Base-by-base conservation (phyloP, 768 basidiomycete species). In the Crassisporium funariophilum region DNA sequence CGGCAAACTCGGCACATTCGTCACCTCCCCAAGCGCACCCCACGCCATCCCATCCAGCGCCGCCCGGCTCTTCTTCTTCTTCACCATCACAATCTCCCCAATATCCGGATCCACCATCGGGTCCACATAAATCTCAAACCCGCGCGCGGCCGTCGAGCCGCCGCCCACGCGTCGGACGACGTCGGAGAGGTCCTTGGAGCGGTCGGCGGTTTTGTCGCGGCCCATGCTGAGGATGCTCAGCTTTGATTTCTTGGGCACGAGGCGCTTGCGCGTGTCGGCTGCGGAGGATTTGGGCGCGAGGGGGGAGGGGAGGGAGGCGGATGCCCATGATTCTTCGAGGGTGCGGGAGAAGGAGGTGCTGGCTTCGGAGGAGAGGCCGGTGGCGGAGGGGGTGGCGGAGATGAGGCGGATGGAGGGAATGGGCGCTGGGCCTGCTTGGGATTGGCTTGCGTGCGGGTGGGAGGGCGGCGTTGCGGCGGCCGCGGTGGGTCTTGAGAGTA, bases 171-270 rank as follows among this genome's bases (percentile, higher is more conserved):
- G 76, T 21, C 82, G 66, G 5, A 76, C 71, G 29, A 80, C 81
- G 48, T 87, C 86, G 2, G 80, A 82, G 35, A 86, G 68, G 56
- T 87, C 86, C 9, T 65, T 67, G 2, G 47, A 61, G 31, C 62
- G 62, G 35, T 68, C 68, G 40, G 66, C 67, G 11, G 67, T 58
- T 49, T 61, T 66, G 38, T 58, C 61, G 6, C 55, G 41, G 19
- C 62, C 64, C 17, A 65, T 58, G 24, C 63, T 59, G 16, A 75
- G 67, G 23, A 77, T 58, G 35, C 67, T 56, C 19, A 88, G 75
- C 56, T 82, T 88, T 1, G 81, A 83, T 58, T 86, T 88, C 68
- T 86, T 89, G 12, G 84, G 87, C 8, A 87, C 82, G 48, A 89
- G n/a, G 5, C 29, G 76, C 15, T 77, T 75, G 19, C 58, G 58